phyloP scores from a whole-genome alignment of 2,329 filamentous ascomycete species.

The Diaporthe longicolla region DNA sequence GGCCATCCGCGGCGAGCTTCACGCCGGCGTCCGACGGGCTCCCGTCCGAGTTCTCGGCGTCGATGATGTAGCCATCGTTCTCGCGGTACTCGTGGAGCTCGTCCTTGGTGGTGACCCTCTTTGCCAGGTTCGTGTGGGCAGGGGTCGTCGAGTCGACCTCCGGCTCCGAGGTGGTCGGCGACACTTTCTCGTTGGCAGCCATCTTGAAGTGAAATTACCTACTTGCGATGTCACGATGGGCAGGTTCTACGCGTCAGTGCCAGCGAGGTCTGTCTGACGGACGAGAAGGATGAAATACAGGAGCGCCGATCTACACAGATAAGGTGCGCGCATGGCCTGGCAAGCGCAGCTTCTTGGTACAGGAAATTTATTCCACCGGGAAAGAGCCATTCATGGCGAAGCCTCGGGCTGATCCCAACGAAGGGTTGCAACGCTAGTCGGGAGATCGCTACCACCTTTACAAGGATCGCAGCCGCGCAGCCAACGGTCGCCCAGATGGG shows the following conservation, averaged over 20 bases:
- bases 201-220: neutral
- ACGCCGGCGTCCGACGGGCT: conserved; percentile 47
- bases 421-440: conserved; percentile 18
- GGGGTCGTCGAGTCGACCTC: neutral
- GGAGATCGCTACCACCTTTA: conserved; percentile 22
- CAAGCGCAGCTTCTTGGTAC: neutral
- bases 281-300: neutral
- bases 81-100: conserved; percentile 54
- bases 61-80: conserved; percentile 55
- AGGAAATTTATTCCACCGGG: conserved; percentile 26
- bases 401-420: neutral
- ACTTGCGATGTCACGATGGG: neutral
- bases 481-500: neutral
- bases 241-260: neutral
- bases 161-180: neutral
- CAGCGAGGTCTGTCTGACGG: neutral
- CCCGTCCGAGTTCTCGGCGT: conserved; percentile 45
- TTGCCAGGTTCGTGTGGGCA: neutral
- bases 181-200: conserved; percentile 27
- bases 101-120: conserved; percentile 38
- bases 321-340: neutral
- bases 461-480: conserved; percentile 2
- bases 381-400: neutral
- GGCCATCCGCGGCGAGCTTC: conserved; percentile 57
- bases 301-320: neutral